Percentiles rank a stretch among this genome's conserved stretches.
These are phyloP conservation scores for Prunus mume DNA, from an alignment of 306 rosid species.

Conservation along the genomic window DNA sequence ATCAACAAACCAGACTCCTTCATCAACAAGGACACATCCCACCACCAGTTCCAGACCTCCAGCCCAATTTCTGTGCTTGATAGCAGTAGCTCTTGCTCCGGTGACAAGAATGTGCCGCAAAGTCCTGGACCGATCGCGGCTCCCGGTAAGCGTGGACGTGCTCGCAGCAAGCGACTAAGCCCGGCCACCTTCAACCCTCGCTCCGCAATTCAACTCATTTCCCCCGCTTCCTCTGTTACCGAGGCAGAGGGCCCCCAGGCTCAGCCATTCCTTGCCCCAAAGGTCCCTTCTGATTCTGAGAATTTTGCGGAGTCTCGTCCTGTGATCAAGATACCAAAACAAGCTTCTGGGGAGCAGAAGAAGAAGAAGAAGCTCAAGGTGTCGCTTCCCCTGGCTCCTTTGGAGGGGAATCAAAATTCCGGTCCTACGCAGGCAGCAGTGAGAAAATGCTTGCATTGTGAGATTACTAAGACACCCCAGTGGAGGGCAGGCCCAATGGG, in stretches of 20 bases:
- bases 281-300: conserved; percentile 53
- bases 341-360: conserved; percentile 32
- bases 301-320: conserved; percentile 74
- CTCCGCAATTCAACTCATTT: conserved; percentile 60
- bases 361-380: conserved; percentile 48
- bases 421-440: conserved; percentile 40
- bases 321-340: conserved; percentile 23
- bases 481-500: conserved; percentile 99
- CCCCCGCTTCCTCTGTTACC: conserved; percentile 77
- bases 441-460: conserved; percentile 96
- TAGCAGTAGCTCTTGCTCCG: conserved; percentile 84
- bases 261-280: conserved; percentile 33
- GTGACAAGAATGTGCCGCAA: conserved; percentile 43
- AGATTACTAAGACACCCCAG: conserved; percentile 94
- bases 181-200: conserved; percentile 82
- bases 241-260: conserved; percentile 33
- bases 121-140: conserved; percentile 49
- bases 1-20: conserved; percentile 56
- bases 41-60: conserved; percentile 63
- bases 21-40: conserved; percentile 45
- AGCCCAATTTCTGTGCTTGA: conserved; percentile 94
- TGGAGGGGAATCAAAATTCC: conserved; percentile 42
- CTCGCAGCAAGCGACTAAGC: conserved; percentile 95
- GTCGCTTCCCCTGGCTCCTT: conserved; percentile 38
- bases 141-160: conserved; percentile 58